These are phyloP conservation scores for Didymella lethalis DNA, from an alignment of 2,329 filamentous ascomycete genomes.

Conservation along the genomic window DNA sequence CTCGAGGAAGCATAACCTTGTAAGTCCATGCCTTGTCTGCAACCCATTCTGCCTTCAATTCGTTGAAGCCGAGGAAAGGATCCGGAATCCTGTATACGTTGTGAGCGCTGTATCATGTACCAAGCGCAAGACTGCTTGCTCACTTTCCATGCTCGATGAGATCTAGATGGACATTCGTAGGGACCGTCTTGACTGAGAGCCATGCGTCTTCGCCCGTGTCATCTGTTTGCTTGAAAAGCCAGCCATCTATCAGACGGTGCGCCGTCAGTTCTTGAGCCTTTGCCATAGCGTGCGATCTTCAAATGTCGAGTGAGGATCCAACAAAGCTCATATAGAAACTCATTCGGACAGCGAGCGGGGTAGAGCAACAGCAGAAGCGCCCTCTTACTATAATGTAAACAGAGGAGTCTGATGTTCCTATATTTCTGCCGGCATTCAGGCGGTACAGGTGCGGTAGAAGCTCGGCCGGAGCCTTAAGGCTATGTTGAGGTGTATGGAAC, in stretches of 20 bases:
- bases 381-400: conserved; percentile 13
- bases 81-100: conserved; percentile 56
- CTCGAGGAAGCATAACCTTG: conserved; percentile 51
- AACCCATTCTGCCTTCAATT: conserved; percentile 60
- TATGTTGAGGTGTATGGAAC: conserved; percentile 15
- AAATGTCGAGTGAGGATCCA: not conserved
- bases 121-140: conserved; percentile 25
- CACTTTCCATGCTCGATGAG: conserved; percentile 57
- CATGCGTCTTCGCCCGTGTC: conserved; percentile 51
- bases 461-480: conserved; percentile 11
- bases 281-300: conserved; percentile 33
- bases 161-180: conserved; percentile 59
- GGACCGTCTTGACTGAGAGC: conserved; percentile 55
- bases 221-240: conserved; percentile 57
- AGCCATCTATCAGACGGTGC: conserved; percentile 51
- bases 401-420: conserved; percentile 6
- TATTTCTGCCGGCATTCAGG: conserved; percentile 16
- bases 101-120: not conserved
- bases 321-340: conserved; percentile 1
- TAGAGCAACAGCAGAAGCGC: conserved; percentile 8
- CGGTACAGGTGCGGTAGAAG: conserved; percentile 15
- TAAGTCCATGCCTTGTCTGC: conserved; percentile 59
- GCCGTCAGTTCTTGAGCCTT: conserved; percentile 33
- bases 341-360: conserved; percentile 12
- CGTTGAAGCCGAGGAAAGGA: conserved; percentile 60